These are phyloP conservation scores for Pigoraptor vietnamica DNA, from an alignment of 78 protist species.

Conservation along the genomic window DNA sequence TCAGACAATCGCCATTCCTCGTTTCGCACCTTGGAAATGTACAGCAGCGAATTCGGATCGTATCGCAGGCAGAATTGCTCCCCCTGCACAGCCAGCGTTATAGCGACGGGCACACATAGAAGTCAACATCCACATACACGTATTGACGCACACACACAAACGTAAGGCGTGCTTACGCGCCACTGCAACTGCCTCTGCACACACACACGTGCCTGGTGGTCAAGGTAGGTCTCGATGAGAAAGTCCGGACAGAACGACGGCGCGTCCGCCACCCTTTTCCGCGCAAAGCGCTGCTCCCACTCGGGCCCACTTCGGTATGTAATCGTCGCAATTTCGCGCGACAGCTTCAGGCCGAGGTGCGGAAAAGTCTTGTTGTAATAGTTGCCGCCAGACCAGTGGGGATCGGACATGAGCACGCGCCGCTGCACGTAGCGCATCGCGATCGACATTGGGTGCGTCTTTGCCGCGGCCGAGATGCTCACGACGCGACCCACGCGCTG, in stretches of 20 bases:
- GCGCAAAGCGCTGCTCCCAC: slow-evolving; percentile 31
- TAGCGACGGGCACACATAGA: neutral
- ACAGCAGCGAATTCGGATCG: slow-evolving; percentile 38
- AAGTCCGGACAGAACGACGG: slow-evolving; percentile 30
- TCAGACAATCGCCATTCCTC: neutral
- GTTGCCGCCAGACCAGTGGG: slow-evolving; percentile 22
- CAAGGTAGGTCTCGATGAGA: slow-evolving; percentile 34
- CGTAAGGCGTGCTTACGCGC: too few species aligned
- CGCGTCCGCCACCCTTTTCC: neutral
- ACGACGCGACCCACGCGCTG: slow-evolving; percentile 11
- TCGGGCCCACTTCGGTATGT: slow-evolving; percentile 48
- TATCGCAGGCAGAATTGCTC: slow-evolving; percentile 15
- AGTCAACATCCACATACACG: neutral
- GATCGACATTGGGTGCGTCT: slow-evolving; percentile 6
- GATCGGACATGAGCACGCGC: slow-evolving; percentile 12
- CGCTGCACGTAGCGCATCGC: slow-evolving; percentile 28
- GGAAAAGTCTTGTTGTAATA: slow-evolving; percentile 20
- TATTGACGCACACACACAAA: neutral
- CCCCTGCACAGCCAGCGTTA: neutral
- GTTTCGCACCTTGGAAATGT: slow-evolving; percentile 22
- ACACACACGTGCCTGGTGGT: slow-evolving; percentile 16
- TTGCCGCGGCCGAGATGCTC: slow-evolving; percentile 17
- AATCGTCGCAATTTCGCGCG: slow-evolving; percentile 29
- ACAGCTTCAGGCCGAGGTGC: slow-evolving; percentile 16
- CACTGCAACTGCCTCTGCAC: too few species aligned